A percentile compares a stretch with the other conserved stretches of the same genome.
phyloP scores from a whole-genome alignment of 371 early-diverging fungal genomes.

The Chytridium lagenaria region DNA sequence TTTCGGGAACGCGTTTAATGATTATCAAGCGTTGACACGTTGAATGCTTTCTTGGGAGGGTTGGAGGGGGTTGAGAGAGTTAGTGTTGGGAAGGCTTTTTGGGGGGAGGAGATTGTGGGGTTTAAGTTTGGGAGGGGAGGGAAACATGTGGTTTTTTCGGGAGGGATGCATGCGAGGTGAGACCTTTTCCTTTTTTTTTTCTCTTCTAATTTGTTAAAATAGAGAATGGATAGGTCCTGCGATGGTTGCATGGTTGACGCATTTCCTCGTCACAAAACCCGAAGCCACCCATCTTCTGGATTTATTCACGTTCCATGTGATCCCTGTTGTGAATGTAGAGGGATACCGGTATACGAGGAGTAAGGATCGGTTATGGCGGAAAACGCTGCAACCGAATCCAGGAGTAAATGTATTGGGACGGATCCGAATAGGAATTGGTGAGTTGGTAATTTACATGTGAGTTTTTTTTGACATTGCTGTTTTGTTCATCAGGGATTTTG shows the following conservation, averaged over 20 bases:
- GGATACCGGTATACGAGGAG: conserved; percentile 43
- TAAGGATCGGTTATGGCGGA: conserved; percentile 45
- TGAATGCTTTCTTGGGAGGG: conserved; percentile 17
- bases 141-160: conserved; percentile 26
- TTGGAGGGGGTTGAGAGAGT: conserved; percentile 14
- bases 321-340: conserved; percentile 43
- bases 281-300: conserved; percentile 18
- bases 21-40: conserved; percentile 25
- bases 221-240: conserved; percentile 49
- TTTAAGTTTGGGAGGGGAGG: conserved; percentile 33
- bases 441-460: no score
- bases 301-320: conserved; percentile 37
- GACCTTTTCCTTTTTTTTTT: not conserved
- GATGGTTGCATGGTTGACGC: conserved; percentile 34
- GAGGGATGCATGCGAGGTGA: conserved; percentile 34
- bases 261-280: conserved; percentile 29
- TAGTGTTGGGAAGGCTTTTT: conserved; percentile 27
- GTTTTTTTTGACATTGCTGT: no score
- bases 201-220: not conserved
- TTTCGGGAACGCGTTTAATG: conserved; percentile 10
- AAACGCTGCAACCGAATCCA: conserved; percentile 38
- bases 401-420: conserved; percentile 32
- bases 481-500: conserved; percentile 33
- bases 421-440: conserved; percentile 37
- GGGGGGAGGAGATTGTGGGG: conserved; percentile 26